Evolutionary conservation across 768 basidiomycete genomes (phyloP), one percentile per base, ranked within the genome.

Genomic region (Pleurotus sapidus): DNA sequence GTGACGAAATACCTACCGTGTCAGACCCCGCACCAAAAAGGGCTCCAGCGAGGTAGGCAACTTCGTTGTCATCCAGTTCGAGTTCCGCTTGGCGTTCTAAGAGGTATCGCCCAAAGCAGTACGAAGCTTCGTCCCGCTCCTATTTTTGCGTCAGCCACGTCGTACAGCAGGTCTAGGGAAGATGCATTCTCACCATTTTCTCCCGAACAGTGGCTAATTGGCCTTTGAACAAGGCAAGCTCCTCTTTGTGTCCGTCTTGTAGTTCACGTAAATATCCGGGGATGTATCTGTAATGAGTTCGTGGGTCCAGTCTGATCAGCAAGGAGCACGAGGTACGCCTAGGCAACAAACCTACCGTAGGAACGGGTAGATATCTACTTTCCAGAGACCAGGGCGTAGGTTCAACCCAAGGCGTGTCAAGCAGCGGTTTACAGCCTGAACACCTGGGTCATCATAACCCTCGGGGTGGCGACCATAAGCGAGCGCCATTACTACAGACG

Each of bases 11-110:
- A n/a, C 64, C 71, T 55, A 74, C 76, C 12, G 86, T 87, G 60
- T 86, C 86, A 0, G 82, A 79, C 12, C 86, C 86, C 34, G 85
- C 86, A 23, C 86, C 86, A 58, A 84, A 88, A 68, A 88, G 81
- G 39, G 78, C 77, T 0, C 86, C 86, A 0, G 82, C 81, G 23
- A 88, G 77, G 64, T 87, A 88, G 0, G 85, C 80, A 24, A 79
- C 77, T 63, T 88, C 85, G 55, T 80, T 72, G 55, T 82, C 73
- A 2, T 83, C 77, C 8, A 87, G 75, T 9, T 77, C 80, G 47
- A 83, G 78, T 46, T 81, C 77, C 1, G 64, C 57, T 62, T 86
- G 83, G 15, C 78, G 78, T 60, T 85, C 80, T 1, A 87, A 69
- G 25, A 87, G 76, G 59, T 84, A 82, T 64, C 76, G 79, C 0